Conservation (phyloP, 192 early-diverging fungal genomes). For the Coemansia sp. region DNA sequence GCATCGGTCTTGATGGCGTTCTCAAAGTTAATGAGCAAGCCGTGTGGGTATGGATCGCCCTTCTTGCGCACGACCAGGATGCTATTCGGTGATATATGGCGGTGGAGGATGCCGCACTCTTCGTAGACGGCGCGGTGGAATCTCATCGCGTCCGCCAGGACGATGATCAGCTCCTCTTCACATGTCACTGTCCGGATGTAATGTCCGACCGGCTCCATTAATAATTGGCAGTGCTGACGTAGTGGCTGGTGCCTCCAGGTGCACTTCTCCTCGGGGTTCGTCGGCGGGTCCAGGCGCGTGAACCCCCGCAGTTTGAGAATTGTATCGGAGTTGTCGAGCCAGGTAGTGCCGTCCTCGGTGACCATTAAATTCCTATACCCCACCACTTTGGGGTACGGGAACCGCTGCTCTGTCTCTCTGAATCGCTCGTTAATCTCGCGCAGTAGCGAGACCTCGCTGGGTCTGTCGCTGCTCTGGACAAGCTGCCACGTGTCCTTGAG, state of each 20-base stretch:
- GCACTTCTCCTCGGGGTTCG: neutral
- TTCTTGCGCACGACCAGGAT: constrained; percentile 3
- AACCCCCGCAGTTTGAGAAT: neutral
- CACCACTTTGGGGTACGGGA: neutral
- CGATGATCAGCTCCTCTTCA: constrained; percentile 8
- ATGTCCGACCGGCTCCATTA: constrained; percentile 7
- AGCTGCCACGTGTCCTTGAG: constrained; percentile 13
- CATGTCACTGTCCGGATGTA: neutral
- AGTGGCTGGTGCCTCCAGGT: neutral
- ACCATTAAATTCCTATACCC: neutral
- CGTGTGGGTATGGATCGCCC: neutral
- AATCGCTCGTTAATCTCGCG: neutral
- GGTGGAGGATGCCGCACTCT: constrained; percentile 14
- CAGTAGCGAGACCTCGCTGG: neutral
- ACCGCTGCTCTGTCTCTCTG: neutral
- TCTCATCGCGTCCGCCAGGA: constrained; percentile 17
- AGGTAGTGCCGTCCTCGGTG: neutral
- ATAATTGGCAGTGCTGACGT: constrained; percentile 7
- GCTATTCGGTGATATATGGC: constrained; percentile 23
- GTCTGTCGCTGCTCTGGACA: neutral
- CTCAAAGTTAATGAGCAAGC: constrained; percentile 28
- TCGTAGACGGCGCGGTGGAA: constrained; percentile 9
- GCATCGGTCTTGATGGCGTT: neutral
- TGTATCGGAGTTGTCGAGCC: neutral
- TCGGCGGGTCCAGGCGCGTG: neutral